These are phyloP conservation scores for Artemisia annua DNA, from an alignment of 129 eudicot species.

Conservation along the genomic window DNA sequence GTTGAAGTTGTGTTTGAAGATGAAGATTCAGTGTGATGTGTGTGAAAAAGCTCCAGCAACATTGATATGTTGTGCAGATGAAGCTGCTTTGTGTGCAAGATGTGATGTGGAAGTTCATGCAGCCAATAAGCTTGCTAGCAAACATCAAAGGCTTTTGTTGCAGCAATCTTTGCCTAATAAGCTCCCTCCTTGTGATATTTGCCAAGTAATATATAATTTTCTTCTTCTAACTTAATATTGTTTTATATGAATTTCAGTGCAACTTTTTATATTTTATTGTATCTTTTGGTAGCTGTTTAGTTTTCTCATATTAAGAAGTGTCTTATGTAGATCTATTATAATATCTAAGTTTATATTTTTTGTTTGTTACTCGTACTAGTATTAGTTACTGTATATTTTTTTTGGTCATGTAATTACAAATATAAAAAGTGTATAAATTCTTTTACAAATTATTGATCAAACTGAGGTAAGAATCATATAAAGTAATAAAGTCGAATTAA, in stretches of 20 bases:
- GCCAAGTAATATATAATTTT: constrained; percentile 54
- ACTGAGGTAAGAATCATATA: background rate
- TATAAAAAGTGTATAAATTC: no score
- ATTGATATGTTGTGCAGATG: constrained; percentile 95
- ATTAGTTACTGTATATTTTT: no score
- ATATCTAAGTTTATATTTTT: no score
- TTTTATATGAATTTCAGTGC: background rate
- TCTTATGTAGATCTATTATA: no score
- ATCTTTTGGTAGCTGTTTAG: background rate
- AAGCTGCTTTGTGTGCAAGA: constrained; percentile 88
- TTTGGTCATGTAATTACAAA: no score
- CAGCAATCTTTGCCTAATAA: constrained; percentile 59
- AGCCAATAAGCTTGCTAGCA: constrained; percentile 94
- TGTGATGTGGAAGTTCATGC: constrained; percentile 94
- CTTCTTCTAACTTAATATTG: background rate
- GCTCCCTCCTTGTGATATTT: constrained; percentile 94
- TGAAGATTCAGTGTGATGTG: constrained; percentile 99
- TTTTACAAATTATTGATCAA: no score
- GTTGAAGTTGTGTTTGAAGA: constrained; percentile 14
- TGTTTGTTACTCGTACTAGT: no score
- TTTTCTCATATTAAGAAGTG: no score
- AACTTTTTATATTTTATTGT: background rate
- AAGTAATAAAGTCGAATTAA: background rate
- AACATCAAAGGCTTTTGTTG: constrained; percentile 84
- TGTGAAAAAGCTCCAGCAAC: constrained; percentile 95